Evolutionary conservation across 257 asterid genomes (phyloP).

Genomic region (Echium plantagineum): DNA sequence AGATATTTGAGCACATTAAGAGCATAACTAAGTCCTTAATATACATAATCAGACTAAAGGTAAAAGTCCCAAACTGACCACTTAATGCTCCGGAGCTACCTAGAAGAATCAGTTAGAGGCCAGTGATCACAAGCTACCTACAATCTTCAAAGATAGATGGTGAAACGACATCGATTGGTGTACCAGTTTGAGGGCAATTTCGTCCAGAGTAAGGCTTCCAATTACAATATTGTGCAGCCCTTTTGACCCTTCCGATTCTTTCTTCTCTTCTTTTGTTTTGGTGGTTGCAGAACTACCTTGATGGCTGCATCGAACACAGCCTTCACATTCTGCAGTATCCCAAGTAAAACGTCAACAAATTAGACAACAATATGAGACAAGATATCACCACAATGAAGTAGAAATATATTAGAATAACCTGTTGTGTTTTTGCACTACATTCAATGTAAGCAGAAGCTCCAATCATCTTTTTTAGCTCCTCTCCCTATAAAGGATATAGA

Average conservation of each 20-base stretch:
- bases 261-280: conserved; percentile 63
- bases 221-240: conserved; percentile 59
- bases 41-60: conserved; percentile 24
- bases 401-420: conserved; percentile 24
- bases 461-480: conserved; percentile 65
- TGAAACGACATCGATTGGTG: conserved; percentile 4
- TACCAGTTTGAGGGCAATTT: neutral
- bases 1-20: conserved; percentile 5
- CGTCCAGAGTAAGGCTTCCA: conserved; percentile 5
- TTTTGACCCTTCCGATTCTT: conserved; percentile 57
- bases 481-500: conserved; percentile 43
- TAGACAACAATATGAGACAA: neutral
- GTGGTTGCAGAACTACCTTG: conserved; percentile 61
- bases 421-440: conserved; percentile 79
- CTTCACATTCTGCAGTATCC: conserved; percentile 51
- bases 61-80: conserved; percentile 17
- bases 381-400: neutral
- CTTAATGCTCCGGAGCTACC: conserved; percentile 14
- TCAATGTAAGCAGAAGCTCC: conserved; percentile 74
- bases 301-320: conserved; percentile 75
- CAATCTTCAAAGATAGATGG: conserved; percentile 13
- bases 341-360: neutral
- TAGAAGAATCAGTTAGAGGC: conserved; percentile 22
- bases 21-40: conserved; percentile 3
- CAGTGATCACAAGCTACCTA: conserved; percentile 5